Base-by-base conservation (phyloP, 1,284 basidiomycete genomes). In the Microbotryum saponariae region DNA sequence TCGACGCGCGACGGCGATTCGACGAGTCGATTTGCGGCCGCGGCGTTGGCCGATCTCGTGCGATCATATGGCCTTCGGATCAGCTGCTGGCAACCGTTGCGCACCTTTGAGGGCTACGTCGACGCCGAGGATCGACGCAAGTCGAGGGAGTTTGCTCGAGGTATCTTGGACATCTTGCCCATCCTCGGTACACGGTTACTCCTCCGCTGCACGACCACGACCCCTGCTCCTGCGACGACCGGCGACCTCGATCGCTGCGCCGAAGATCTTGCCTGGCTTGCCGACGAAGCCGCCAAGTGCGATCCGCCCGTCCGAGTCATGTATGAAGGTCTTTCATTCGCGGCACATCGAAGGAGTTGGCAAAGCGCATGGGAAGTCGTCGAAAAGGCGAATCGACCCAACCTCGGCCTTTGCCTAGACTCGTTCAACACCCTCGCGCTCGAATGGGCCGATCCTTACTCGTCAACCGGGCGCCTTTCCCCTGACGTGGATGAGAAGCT, bases 351-450 rank as follows among this genome's bases (percentile, higher is more conserved):
- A 14, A 68, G 68, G 48, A 58, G 71, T 4, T 77, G 76, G 76
- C 62, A 68, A 23, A 65, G 72, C 27, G 76, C 74, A 1, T 77
- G 71, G 70, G 64, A 73, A 14, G 71, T 73, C 9, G 72, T 77
- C 7, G 62, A 69, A 31, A 31, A 51, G 7, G 72, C 71, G 14
- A 63, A 76, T 61, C 61, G 71, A 4, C 58, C 64, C 23, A 76
- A 77, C 51, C 65, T 77, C 25, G 76, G 76, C 6, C 62, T 77
- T 48, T 74, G 74, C 56, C 66, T 77, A 60, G 76, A 77, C 68
- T 72, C 73, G 12, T 77, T 77, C 74, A 77, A 77, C 65, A 76
- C 73, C 3, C 65, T 77, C 7, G 76, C 71, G 0, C 67, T 73
- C 55, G 73, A 76, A 60, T 76, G 70, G 63, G 76, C 76, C 52